Evolutionary conservation across 306 rosid genomes (phyloP), one percentile per base, ranked within the genome.

Genomic region (Trichosanthes truncata): DNA sequence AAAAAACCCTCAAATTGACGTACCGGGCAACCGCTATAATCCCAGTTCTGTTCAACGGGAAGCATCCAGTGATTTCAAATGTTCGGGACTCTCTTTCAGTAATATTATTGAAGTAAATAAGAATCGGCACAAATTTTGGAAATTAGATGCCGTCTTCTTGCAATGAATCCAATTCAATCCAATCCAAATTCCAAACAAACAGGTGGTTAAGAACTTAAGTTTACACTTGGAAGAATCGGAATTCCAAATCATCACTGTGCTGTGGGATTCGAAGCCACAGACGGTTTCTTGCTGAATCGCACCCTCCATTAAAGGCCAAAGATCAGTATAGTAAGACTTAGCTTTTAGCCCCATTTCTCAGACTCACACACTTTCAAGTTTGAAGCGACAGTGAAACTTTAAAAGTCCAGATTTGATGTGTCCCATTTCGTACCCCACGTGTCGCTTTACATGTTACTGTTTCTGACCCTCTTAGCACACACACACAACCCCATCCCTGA

Each of bases 361-460:
- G 33, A 29, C 33, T 29, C 33, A 68, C 9, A 45, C 57, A 71
- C 77, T 71, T 71, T 23, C 38, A 71, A 45, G 77, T 71, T 78
- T 67, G 71, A 69, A 78, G 82, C 52, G 72, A 81, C 78, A 78
- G 51, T 41, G 63, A 52, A 63, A 43, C 56, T 80, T 62, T 76
- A 36, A 21, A 69, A 15, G 26, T 56, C 38, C 36, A 71, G 59
- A 79, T 80, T 82, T 80, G 89, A 90, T 86, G 91, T 88, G 90
- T 88, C 90, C 63, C 80, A 78, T 14, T 81, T 82, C 31, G 78
- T 78, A 82, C 74, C 66, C 78, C 53, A 88, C 91, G 88, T 85
- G 90, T 86, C 89, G 75, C 49, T 80, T 15, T 75, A 80, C 79
- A 89, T 79, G 84, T 74, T 35, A 26, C 74, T 56, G 63, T 61